These are phyloP conservation scores for Fusarium domesticum DNA, from an alignment of 2,329 filamentous ascomycete genomes.

Conservation along the genomic window DNA sequence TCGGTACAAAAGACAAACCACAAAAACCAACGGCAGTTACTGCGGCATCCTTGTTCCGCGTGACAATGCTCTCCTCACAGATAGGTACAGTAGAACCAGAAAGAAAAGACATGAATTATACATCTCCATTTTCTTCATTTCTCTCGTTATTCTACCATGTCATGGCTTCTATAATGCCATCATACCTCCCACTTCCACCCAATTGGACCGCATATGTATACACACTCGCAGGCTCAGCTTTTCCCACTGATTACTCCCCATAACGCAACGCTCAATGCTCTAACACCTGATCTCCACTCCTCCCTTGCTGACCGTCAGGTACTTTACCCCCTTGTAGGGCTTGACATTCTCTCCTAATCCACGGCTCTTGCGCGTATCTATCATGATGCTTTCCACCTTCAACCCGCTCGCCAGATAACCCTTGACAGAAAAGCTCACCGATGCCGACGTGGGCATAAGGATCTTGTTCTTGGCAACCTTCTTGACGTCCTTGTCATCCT, in stretches of 20 bases:
- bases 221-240: not conserved
- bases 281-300: slow-evolving; percentile 63
- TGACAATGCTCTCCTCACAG: no score
- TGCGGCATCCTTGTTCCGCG: no score
- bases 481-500: slow-evolving; percentile 51
- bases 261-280: not conserved
- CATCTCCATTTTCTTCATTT: slow-evolving; percentile 1
- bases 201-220: slow-evolving; percentile 9
- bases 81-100: no score
- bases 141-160: slow-evolving; percentile 1
- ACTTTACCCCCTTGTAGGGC: slow-evolving; percentile 98
- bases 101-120: not conserved
- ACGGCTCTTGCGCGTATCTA: slow-evolving; percentile 75
- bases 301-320: slow-evolving; percentile 72
- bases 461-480: slow-evolving; percentile 67
- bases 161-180: slow-evolving; percentile 4
- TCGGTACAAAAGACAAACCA: not conserved
- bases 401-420: slow-evolving; percentile 67
- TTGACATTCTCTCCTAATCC: slow-evolving; percentile 85
- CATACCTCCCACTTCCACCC: slow-evolving; percentile 7
- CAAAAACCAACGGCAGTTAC: not conserved
- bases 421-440: slow-evolving; percentile 68
- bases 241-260: not conserved
- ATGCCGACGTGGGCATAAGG: slow-evolving; percentile 76
- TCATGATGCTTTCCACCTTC: slow-evolving; percentile 63